phyloP scores from a whole-genome alignment of 345 rosid genomes.

The Bruguiera gymnorhiza region DNA sequence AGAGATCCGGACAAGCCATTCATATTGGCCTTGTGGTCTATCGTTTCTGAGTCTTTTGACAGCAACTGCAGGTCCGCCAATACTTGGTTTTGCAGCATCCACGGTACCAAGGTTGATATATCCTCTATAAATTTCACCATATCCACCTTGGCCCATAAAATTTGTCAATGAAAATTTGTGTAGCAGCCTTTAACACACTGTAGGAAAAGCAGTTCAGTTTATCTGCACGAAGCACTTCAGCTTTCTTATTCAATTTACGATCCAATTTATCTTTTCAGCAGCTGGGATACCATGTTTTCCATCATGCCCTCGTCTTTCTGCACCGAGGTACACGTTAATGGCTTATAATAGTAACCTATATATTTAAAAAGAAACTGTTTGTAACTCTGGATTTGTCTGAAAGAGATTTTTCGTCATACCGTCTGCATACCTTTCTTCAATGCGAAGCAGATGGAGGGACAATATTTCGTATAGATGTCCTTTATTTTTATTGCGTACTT shows the following conservation, averaged over 20 bases:
- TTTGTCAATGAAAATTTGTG: constrained; percentile 11
- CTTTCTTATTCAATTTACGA: constrained; percentile 4
- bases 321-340: not conserved
- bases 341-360: not conserved
- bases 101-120: constrained; percentile 1
- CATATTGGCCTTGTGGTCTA: constrained; percentile 10
- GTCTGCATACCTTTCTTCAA: not conserved
- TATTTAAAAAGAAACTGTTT: no score
- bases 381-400: no score
- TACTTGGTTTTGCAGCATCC: constrained; percentile 9
- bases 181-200: constrained; percentile 11
- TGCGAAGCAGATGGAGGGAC: not conserved
- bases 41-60: constrained; percentile 7
- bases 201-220: constrained; percentile 27
- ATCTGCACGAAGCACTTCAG: constrained; percentile 9
- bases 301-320: not conserved
- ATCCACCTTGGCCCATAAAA: constrained; percentile 1
- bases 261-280: constrained; percentile 10
- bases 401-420: no score
- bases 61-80: constrained; percentile 5
- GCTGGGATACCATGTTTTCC: not conserved
- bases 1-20: not conserved
- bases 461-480: not conserved
- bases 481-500: not conserved
- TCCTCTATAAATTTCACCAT: constrained; percentile 13